Evolutionary conservation across 768 basidiomycete species (phyloP), one percentile per base, ranked within the genome.

Genomic region (Suillus spraguei): DNA sequence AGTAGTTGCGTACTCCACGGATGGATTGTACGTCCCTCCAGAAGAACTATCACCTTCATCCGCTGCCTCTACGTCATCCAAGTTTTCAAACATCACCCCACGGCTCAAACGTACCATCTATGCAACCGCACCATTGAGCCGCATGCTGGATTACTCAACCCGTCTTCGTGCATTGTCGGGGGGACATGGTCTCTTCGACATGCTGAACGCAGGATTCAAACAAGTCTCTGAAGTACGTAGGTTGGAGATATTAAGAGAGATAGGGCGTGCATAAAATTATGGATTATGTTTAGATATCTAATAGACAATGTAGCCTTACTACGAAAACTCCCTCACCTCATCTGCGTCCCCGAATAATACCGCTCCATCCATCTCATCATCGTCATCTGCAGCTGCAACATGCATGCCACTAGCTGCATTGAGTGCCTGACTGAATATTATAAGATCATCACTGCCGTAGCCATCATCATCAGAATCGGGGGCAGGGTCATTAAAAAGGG

Each of bases 291-390:
- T 54, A 53, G 42, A 65, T 64, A 67, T 33, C 59, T 32, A 38
- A 60, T 47, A 65, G 66, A 24, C 59, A 47, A 62, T 63, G 67
- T 66, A 64, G 62, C 59, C 62, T 53, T 65, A 53, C 69, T 70
- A 67, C 77, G 72, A 85, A 64, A 90, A 71, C 68, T 89, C 88
- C 71, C 80, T 83, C 36, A 79, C 77, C 77, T 94, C 92, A 69
- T 94, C 92, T 39, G 92, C 93, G 74, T 95, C 92, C 13, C 89
- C 92, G 65, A 92, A 90, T 47, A 93, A 85, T 46, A 87, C 82
- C 14, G 83, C 84, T 42, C 86, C 87, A 63, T 92, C 91, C 69
- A 89, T 83, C 49, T 90, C 91, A 49, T 92, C 90, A 35, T 90
- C 90, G 60, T 92, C 90, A 28, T 89, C 86, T 11, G 79, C 81